Base-by-base conservation (phyloP, 2,329 filamentous ascomycete genomes). In the Aspergillus phoenicis region DNA sequence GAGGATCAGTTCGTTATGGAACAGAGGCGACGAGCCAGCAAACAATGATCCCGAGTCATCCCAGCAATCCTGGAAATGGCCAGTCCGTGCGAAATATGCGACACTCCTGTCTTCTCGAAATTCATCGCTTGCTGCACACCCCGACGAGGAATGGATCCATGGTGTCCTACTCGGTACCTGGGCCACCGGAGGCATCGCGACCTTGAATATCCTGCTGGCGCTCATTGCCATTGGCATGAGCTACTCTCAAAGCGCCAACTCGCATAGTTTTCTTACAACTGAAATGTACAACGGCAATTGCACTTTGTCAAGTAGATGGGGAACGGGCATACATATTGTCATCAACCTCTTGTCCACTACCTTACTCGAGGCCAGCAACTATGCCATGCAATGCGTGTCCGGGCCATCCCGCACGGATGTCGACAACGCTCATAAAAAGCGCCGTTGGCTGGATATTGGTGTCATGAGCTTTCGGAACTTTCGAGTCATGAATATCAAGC, bases 341-440 rank as follows among this genome's bases (percentile, higher is more conserved):
- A 80, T 85, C 66, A 85, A 85, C 69, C 59, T 75, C 1, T 69
- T 83, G 33, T 77, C 78, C 30, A 83, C 81, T 0, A 58, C 77
- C 1, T 60, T 84, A 15, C 73, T 84, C 0, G 75, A 76, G 1
- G 80, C 80, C 4, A 81, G 78, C 41, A 84, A 83, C 65, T 84
- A 82, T 61, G 79, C 76, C 58, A 84, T 84, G 80, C 84, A 86
- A 61, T 74, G 80, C 20, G 69, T 86, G 11, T 78, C 72, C 11
- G 77, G 83, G 0, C 84, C 84, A 0, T 84, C 80, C 0, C 71
- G 84, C 24, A 60, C 67, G 8, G 82, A 85, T 43, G 68, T 85
- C 10, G 79, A 86, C 52, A 64, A 63, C 13, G 82, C 82, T 0
- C 84, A 87, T 70, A 53, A 63, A 0, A 63, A 67, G 51, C 69